phyloP scores from a whole-genome alignment of 164 flowering plant genomes.

The Chimonanthus salicifolius region DNA sequence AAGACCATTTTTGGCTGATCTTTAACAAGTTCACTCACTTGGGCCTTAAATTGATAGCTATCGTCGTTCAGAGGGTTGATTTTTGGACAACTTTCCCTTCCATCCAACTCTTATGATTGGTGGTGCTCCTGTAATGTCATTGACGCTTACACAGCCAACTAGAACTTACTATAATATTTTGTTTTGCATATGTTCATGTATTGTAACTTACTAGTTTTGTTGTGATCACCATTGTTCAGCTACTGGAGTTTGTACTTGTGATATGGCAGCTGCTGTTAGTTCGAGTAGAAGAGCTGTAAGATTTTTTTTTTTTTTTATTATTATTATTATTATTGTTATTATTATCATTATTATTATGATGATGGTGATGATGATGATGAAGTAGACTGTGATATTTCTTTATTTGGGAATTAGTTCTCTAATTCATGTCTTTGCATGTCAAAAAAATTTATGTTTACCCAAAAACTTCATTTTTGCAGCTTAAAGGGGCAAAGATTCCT shows the following conservation, averaged over 20 bases:
- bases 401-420: neutral
- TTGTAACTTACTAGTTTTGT: neutral
- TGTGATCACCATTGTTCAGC: constrained; percentile 19
- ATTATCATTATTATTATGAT: too few species aligned
- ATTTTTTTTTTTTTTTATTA: constrained; percentile 1
- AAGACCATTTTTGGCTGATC: neutral
- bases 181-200: neutral
- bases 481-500: constrained; percentile 83
- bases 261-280: constrained; percentile 68
- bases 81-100: neutral
- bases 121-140: neutral
- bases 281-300: constrained; percentile 96
- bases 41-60: neutral
- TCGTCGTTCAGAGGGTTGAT: neutral
- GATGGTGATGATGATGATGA: too few species aligned
- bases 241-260: constrained; percentile 37
- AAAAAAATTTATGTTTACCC: neutral
- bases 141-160: neutral
- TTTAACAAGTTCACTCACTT: neutral
- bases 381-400: neutral
- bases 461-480: constrained; percentile 38
- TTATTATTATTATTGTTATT: neutral
- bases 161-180: too few species aligned
- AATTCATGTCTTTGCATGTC: neutral
- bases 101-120: neutral